Evolutionary conservation across 2,329 filamentous ascomycete genomes (phyloP), one percentile per base, ranked within the genome.

Genomic region (Conoideocrella luteorostrata): DNA sequence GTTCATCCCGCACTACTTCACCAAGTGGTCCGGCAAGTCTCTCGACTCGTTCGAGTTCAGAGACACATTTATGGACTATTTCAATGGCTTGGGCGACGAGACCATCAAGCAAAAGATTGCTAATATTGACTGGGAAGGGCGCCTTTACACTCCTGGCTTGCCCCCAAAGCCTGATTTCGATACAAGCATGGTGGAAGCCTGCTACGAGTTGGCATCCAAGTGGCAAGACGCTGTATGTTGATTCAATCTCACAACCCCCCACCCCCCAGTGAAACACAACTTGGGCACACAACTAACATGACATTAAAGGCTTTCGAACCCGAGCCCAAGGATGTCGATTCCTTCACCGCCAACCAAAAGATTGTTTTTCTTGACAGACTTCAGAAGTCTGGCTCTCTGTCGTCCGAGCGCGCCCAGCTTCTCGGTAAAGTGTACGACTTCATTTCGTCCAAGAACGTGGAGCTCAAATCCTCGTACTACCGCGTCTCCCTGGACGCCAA

Each of bases 21-120:
- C 76, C 23, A 87, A 78, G 30, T 97, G 85, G 78, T 82, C 86
- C 45, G 78, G 79, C 58, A 91, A 89, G 64, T 95, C 88, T 2
- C 75, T 98, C 7, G 89, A 96, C 65, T 94, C 88, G 2, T 95
- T 86, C 56, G 88, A 97, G 58, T 98, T 98, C 77, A 95, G 91
- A 62, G 73, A 84, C 39, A 94, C 88, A 1, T 82, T 96, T 41
- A 62, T 95, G 28, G 78, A 86, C 50, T 97, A 95, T 72, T 97
- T 96, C 64, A 70, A 76, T 47, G 67, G 67, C 3, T 67, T 77
- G 2, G 75, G 74, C 21, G 86, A 95, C 56, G 67, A 75, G 2
- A 74, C 77, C 3, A 69, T 80, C 46, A 70, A 73, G 60, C 73
- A 80, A 52, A 83, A 85, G 55, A 72, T 93, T 26, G 73, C 78